Conservation (phyloP, 768 basidiomycete genomes). For the Russula abietina region DNA sequence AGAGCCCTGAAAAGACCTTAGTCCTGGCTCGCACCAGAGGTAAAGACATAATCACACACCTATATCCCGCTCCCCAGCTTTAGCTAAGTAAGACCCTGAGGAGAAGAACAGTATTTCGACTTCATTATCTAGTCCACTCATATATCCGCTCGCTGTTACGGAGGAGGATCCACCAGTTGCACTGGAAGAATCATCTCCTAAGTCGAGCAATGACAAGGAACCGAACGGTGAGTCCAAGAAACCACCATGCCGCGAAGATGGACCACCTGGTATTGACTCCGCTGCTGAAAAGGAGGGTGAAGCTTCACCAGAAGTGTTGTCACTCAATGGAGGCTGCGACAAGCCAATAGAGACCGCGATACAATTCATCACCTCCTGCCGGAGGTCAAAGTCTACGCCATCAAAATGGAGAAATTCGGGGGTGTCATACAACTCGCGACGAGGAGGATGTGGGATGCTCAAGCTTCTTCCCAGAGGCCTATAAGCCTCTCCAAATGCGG, state of each 20-base stretch:
- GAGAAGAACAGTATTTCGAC: slow-evolving; percentile 94
- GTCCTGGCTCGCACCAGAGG: background rate
- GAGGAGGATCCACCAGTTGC: slow-evolving; percentile 57
- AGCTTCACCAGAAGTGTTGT: slow-evolving; percentile 55
- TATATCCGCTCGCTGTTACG: slow-evolving; percentile 44
- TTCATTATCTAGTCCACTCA: slow-evolving; percentile 89
- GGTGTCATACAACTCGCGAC: slow-evolving; percentile 18
- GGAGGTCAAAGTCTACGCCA: slow-evolving; percentile 83
- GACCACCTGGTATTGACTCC: slow-evolving; percentile 33
- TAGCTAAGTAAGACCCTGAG: slow-evolving; percentile 78
- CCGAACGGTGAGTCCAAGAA: slow-evolving; percentile 62
- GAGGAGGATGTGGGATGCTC: slow-evolving; percentile 16
- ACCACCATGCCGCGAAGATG: slow-evolving; percentile 28
- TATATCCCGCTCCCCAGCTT: slow-evolving; percentile 83
- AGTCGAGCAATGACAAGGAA: slow-evolving; percentile 65
- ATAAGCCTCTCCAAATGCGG: slow-evolving; percentile 43
- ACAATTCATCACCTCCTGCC: slow-evolving; percentile 94
- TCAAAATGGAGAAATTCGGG: slow-evolving; percentile 31
- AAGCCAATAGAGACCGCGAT: slow-evolving; percentile 97
- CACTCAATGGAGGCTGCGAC: slow-evolving; percentile 75
- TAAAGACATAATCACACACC: slow-evolving; percentile 39
- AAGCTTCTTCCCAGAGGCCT: slow-evolving; percentile 26
- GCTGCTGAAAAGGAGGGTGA: slow-evolving; percentile 56
- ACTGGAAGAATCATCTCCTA: slow-evolving; percentile 60
- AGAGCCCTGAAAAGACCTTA: slow-evolving; percentile 48